These are phyloP conservation scores for Cantharellus cinnabarinus DNA, from an alignment of 768 basidiomycete species.

Conservation along the genomic window DNA sequence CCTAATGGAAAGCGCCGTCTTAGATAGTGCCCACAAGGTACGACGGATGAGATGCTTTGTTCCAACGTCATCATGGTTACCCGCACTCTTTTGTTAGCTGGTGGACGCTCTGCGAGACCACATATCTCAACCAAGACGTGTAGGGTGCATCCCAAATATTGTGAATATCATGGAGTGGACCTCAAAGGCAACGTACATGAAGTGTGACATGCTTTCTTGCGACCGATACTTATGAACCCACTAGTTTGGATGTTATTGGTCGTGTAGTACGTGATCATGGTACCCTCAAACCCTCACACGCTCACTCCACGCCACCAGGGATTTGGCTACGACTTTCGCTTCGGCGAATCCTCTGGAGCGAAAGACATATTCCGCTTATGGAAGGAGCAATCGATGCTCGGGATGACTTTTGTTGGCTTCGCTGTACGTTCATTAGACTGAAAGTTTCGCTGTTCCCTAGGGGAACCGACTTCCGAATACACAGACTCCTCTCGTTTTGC, in stretches of 20 bases:
- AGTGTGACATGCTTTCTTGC: not conserved
- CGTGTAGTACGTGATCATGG: not conserved
- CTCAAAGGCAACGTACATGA: not conserved
- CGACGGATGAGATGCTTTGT: not conserved
- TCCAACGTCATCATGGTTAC: not conserved
- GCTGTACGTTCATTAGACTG: not conserved
- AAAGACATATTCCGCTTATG: slow-evolving; percentile 3
- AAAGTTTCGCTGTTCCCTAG: not conserved
- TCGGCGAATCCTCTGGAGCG: slow-evolving; percentile 2
- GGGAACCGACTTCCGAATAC: not conserved
- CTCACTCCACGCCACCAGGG: not conserved
- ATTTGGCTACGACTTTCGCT: slow-evolving; percentile 5
- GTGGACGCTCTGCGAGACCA: not conserved
- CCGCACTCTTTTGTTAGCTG: not conserved
- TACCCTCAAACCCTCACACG: not conserved
- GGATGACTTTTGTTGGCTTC: slow-evolving; percentile 2
- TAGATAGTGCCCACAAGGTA: not conserved
- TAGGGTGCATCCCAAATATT: not conserved
- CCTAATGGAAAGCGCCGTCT: not conserved
- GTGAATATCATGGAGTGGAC: not conserved
- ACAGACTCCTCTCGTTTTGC: slow-evolving; percentile 4
- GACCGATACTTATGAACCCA: not conserved
- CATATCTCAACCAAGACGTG: not conserved
- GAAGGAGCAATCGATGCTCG: slow-evolving; percentile 4
- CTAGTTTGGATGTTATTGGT: slow-evolving; percentile 7